Base-by-base conservation (phyloP, 2,329 filamentous ascomycete genomes). In the Colletotrichum eleusines region DNA sequence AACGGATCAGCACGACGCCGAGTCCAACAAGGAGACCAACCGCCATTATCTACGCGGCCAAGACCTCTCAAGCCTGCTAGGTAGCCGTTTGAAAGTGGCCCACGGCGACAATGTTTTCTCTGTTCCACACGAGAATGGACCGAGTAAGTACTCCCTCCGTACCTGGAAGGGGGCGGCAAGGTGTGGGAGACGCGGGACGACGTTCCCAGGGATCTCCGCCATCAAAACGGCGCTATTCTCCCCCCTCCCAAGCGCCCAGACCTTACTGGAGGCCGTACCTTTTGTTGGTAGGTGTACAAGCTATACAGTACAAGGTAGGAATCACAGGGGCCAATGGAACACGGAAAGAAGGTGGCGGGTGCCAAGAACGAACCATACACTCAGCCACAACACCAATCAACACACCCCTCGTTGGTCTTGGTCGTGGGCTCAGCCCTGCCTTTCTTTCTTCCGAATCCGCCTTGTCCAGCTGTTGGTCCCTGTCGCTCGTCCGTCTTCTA, bases 391-490 rank as follows among this genome's bases (percentile, higher is more conserved):
- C 31, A 23, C 23, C 44, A 38, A 61, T 9, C 50, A 42, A 28
- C 50, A 31, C 6, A 18, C 28, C 58, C 46, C 23, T 14, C 31
- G 35, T 31, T 12, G n/a, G n/a, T n/a, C n/a, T n/a, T n/a, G n/a
- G n/a, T n/a, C n/a, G n/a, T n/a, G n/a, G n/a, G n/a, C 20, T 57
- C 31, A 59, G 35, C 63, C 53, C 65, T 53, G 7, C 46, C 51
- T 20, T 1, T 12, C 38, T 68, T 51, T 16, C n/a, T 53, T 20
- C 18, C 42, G 44, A 71, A 51, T 69, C 53, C 69, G 69, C 69
- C 69, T 71, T 71, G 69, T 69, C 40, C 64, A 68, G 58, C 44
- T 59, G 53, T 46, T 69, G 69, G 69, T 58, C 69, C 68, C 31
- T 58, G 63, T 68, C 50, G 31, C 46, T 51, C 46, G 23, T 46